Percentiles rank a stretch among this genome's conserved stretches.
Evolutionary conservation across 139 green algal genomes (phyloP).

Genomic region (Protoeuglena noctilucae): DNA sequence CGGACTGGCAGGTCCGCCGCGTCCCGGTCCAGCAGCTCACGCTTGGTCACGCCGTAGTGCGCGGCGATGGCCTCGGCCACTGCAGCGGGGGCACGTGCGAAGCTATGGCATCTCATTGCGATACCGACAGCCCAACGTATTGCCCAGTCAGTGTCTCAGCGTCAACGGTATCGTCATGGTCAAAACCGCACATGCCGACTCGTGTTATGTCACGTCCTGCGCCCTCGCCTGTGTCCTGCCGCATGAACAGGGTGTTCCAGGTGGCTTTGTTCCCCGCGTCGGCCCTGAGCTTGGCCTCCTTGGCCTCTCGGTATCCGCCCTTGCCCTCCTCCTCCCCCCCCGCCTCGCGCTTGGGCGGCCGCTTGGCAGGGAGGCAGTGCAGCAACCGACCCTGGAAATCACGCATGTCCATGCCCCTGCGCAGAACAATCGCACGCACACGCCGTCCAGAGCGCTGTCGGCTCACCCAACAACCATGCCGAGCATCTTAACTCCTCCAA

Average conservation of each 20-base stretch:
- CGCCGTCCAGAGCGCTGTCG: no score
- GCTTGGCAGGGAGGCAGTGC: conserved; percentile 71
- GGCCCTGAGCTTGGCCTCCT: conserved; percentile 50
- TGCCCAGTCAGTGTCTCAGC: no score
- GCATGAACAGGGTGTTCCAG: conserved; percentile 97
- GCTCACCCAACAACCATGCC: no score
- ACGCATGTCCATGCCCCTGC: no score
- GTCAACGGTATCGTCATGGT: no score
- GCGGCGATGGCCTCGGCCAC: conserved; percentile 77
- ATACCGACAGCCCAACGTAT: no score
- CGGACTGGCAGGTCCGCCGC: conserved; percentile 44
- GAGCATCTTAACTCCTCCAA: no score
- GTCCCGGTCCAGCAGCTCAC: conserved; percentile 60
- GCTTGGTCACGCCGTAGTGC: conserved; percentile 73
- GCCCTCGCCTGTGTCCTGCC: conserved; percentile 84
- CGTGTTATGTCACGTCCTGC: no score
- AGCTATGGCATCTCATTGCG: no score
- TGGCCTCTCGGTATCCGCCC: conserved; percentile 40
- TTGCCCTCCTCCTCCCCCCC: conserved; percentile 3
- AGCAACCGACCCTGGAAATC: conserved; percentile 81
- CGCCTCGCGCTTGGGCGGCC: conserved; percentile 2
- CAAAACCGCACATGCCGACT: no score
- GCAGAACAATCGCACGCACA: no score
- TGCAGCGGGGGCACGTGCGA: no score
- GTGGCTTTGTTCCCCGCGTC: conserved; percentile 52